These are phyloP conservation scores for Elongisporangium prolatum DNA, from an alignment of 352 stramenopile species.

Conservation along the genomic window DNA sequence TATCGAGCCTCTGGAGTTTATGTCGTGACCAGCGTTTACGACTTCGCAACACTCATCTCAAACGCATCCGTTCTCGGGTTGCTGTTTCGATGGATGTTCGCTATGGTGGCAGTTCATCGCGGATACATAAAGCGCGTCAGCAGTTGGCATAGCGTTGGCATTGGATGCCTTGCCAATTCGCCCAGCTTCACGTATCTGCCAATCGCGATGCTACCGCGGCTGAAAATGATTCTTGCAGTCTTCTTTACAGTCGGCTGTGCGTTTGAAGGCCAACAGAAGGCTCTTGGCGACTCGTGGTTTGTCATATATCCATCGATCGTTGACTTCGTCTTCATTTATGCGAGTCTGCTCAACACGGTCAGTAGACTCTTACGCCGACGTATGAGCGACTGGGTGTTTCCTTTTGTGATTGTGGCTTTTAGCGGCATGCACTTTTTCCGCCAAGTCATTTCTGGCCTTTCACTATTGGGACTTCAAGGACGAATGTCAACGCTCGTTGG, in stretches of 20 bases:
- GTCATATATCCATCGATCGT: constrained; percentile 24
- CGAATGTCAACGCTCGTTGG: no score
- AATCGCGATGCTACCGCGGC: constrained; percentile 15
- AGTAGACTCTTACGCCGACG: constrained; percentile 10
- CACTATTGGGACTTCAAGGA: no score
- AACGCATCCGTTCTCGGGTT: constrained; percentile 1
- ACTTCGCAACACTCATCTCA: constrained; percentile 3
- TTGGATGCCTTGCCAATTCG: constrained; percentile 11
- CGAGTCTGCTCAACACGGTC: constrained; percentile 16
- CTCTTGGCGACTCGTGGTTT: constrained; percentile 20
- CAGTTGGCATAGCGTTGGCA: constrained; percentile 6
- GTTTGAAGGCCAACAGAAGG: constrained; percentile 19
- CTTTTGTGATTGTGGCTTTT: constrained; percentile 15
- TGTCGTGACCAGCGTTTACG: neutral
- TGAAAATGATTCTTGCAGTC: constrained; percentile 15
- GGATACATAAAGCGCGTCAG: neutral
- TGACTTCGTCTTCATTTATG: constrained; percentile 21
- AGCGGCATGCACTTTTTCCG: constrained; percentile 11
- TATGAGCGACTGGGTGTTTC: constrained; percentile 22
- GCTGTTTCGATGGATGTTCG: constrained; percentile 4
- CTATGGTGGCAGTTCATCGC: neutral
- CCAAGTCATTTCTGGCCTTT: neutral
- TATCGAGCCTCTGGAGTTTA: no score
- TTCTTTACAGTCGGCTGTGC: constrained; percentile 19
- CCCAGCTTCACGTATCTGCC: constrained; percentile 14